phyloP scores from a whole-genome alignment of 1,284 basidiomycete genomes.

The Fistulina hepatica region DNA sequence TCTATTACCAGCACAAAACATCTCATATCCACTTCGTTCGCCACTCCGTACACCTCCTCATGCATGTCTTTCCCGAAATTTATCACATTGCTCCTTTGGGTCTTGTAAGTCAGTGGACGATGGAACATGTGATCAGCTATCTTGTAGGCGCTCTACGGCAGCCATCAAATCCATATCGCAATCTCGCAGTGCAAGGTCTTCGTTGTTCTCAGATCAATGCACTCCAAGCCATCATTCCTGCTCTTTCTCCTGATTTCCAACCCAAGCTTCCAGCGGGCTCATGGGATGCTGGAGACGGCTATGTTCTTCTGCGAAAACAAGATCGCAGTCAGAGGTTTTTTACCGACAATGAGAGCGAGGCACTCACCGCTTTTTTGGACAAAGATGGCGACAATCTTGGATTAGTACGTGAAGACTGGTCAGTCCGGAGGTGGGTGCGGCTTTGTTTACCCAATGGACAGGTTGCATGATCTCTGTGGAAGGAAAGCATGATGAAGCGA shows the following conservation, averaged over 20 bases:
- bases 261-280: constrained; percentile 9
- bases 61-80: constrained; percentile 14
- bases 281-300: constrained; percentile 16
- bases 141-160: not conserved
- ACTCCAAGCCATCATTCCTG: not conserved
- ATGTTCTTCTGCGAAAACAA: constrained; percentile 16
- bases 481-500: constrained; percentile 19
- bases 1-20: constrained; percentile 21
- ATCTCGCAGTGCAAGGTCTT: not conserved
- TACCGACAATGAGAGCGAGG: constrained; percentile 8
- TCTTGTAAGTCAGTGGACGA: constrained; percentile 1
- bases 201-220: not conserved
- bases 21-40: constrained; percentile 24
- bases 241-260: no score
- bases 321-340: constrained; percentile 12
- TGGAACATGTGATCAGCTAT: not conserved
- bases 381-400: not conserved
- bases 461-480: constrained; percentile 22
- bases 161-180: not conserved
- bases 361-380: constrained; percentile 6
- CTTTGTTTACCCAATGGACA: constrained; percentile 24
- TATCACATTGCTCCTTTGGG: not conserved
- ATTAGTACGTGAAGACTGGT: not conserved
- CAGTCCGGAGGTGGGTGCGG: constrained; percentile 19
- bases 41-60: constrained; percentile 17